Percentiles rank a stretch among this genome's conserved stretches.
These are phyloP conservation scores for Geranomyces michiganensis DNA, from an alignment of 192 early-diverging fungal genomes.

Conservation along the genomic window DNA sequence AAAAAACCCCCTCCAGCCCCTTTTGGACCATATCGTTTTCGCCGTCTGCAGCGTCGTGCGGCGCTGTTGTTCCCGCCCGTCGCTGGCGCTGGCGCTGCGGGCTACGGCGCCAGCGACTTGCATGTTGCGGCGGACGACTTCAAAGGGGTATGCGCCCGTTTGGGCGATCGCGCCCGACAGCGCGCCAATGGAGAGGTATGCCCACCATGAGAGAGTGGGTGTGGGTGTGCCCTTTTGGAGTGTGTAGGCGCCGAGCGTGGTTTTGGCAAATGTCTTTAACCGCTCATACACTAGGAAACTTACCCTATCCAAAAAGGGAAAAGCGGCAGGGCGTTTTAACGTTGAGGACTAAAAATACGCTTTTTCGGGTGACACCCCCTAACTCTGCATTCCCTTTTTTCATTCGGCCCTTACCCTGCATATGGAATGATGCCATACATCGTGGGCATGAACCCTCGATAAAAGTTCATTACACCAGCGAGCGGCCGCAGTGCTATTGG, in stretches of 20 bases:
- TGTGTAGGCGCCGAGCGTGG: slow-evolving; percentile 23
- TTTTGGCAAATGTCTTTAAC: slow-evolving; percentile 34
- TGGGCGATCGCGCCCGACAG: slow-evolving; percentile 83
- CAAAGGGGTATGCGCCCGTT: slow-evolving; percentile 88
- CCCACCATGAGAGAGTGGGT: slow-evolving; percentile 63
- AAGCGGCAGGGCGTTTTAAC: background rate
- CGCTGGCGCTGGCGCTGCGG: background rate
- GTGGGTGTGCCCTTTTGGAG: slow-evolving; percentile 11
- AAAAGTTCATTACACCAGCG: slow-evolving; percentile 78
- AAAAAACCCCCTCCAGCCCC: slow-evolving; percentile 86
- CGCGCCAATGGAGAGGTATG: slow-evolving; percentile 79
- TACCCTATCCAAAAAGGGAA: slow-evolving; percentile 40
- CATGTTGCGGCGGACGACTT: slow-evolving; percentile 69
- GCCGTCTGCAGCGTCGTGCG: slow-evolving; percentile 56
- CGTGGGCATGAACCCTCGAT: slow-evolving; percentile 88
- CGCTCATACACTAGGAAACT: slow-evolving; percentile 89
- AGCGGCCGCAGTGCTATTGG: slow-evolving; percentile 11
- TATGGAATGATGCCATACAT: slow-evolving; percentile 95
- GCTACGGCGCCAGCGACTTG: slow-evolving; percentile 44
- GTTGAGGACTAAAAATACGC: background rate
- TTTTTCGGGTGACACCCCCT: too few relatives aligned
- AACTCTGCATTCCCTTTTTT: too few relatives aligned
- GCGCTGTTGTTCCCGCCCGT: slow-evolving; percentile 14
- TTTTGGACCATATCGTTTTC: slow-evolving; percentile 61
- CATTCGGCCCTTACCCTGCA: slow-evolving; percentile 73